Base-by-base conservation (phyloP, 495 filamentous ascomycete genomes). In the Penicillium odoratum region DNA sequence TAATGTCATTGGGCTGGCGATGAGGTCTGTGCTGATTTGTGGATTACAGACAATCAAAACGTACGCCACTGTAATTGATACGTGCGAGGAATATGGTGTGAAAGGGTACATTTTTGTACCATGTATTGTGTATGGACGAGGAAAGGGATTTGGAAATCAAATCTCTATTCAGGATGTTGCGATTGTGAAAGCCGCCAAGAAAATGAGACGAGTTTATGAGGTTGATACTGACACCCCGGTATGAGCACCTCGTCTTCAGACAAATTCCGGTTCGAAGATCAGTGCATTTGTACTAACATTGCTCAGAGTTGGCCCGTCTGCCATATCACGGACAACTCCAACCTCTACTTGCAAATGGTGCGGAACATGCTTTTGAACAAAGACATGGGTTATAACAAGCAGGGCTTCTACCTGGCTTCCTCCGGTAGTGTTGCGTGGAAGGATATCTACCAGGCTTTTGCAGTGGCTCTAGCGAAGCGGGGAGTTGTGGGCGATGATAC, bases 401-500 rank as follows among this genome's bases (percentile, higher is more conserved):
- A 71, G 11, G 79, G 80, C 0, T 83, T 78, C 55, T 83, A 75
- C 57, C 72, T 83, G n/a, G 79, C 76, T 11, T 55, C 78, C 1
- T 64, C 76, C 5, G 80, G 80, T 8, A 69, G 56, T 9, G 63
- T 83, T 13, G 59, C 68, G 1, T 83, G 80, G 80, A 64, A 78
- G 34, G 74, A 81, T 50, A 30, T 83, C 2, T 82, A 81, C 51
- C 50, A 26, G 3, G 67, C 75, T 7, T 67, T 82, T 53, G 78
- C 71, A 0, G 60, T 58, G 10, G 65, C 66, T 7, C 58, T 83
- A 8, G 70, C 66, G 2, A 74, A 77, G 48, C 71, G 72, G 5
- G 57, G 60, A 3, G 51, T 72, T 13, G 59, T 81, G 7, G 68
- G 63, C 10, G 69, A 74, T 51, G 71, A 62, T 0, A 56, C 31